Evolutionary conservation across 176 grass and related monocot species (phyloP), one percentile per base, ranked within the genome.

Genomic region (Miscanthus lutarioriparius): DNA sequence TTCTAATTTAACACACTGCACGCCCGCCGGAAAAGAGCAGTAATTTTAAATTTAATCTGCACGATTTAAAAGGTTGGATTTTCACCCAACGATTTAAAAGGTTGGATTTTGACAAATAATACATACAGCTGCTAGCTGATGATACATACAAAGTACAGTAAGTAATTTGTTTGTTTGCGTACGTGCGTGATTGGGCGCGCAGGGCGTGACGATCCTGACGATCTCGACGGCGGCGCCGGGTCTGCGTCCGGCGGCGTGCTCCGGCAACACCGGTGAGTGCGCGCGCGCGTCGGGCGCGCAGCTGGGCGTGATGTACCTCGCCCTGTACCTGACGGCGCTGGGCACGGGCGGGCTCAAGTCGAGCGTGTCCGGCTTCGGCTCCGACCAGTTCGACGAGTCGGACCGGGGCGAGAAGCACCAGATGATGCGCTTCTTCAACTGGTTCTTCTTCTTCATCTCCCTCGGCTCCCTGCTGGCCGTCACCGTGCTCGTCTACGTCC

Each of bases 361-460:
- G 26, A 92, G 89, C 78, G 91, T 99, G 6, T 99, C 96, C 35
- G 96, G 96, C 19, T 96, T 99, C 84, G 93, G 96, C 0, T 99
- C 90, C 3, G 93, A 99, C 84, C 96, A 99, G 90, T 99, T 99
- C 74, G 96, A 99, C 78, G 93, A 94, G 77, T 4, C 75, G 3
- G 23, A 99, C 89, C 0, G 0, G 8, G 30, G 1, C 6, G 96
- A 99, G 92, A 87, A 86, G 86, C 7, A 15, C 37, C 88, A 91
- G 75, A 99, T 99, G 96, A 89, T 92, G 88, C 82, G 40, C 43
- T 99, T 99, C 88, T 96, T 99, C 89, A 89, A 91, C 81, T 96
- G 96, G 93, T 99, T 99, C 86, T 99, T 96, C 88, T 99, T 99
- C 90, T 94, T 96, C 85, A 96, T 99, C 80, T 96, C 91, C 84